A percentile compares a stretch with the other conserved stretches of the same genome.
phyloP scores from a whole-genome alignment of 1,284 basidiomycete species.

The Athelia psychrophila region DNA sequence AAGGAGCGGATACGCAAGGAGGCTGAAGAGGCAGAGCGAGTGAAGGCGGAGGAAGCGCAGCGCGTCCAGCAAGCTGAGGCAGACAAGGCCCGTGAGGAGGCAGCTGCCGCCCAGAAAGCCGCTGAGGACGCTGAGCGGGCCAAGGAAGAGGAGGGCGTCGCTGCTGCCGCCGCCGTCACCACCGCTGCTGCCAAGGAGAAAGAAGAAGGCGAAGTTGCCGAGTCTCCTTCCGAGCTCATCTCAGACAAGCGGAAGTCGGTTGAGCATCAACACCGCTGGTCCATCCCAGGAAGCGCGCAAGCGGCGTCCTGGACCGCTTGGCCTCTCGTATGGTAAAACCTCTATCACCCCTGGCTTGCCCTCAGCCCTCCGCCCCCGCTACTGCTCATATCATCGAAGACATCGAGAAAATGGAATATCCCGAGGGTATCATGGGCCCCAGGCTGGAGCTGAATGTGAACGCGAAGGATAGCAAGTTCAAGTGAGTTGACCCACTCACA shows the following conservation, averaged over 20 bases:
- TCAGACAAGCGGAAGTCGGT: conserved; percentile 31
- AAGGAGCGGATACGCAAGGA: conserved; percentile 27
- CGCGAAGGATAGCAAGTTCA: conserved; percentile 66
- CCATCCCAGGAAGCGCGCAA: conserved; percentile 32
- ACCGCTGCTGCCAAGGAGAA: not conserved
- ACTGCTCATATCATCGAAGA: conserved; percentile 79
- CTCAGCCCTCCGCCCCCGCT: conserved; percentile 46
- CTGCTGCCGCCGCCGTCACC: conserved; percentile 5
- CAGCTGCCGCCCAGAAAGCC: conserved; percentile 19
- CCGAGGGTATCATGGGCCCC: conserved; percentile 82
- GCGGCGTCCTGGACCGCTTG: conserved; percentile 71
- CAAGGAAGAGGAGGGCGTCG: conserved; percentile 18
- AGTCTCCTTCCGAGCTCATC: conserved; percentile 8
- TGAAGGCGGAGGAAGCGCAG: conserved; percentile 34
- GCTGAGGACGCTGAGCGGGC: conserved; percentile 23
- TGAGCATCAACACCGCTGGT: conserved; percentile 22
- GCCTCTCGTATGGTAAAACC: conserved; percentile 47
- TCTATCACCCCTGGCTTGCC: conserved; percentile 41
- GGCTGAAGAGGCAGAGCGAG: conserved; percentile 27
- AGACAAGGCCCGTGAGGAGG: conserved; percentile 27
- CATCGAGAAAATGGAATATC: conserved; percentile 79
- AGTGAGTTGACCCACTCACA: conserved; percentile 38
- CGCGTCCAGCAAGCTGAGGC: conserved; percentile 27
- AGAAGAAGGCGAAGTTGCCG: conserved; percentile 37
- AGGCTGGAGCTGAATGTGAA: conserved; percentile 78